Percentiles rank a stretch among this genome's conserved stretches.
These are phyloP conservation scores for Corchorus capsularis DNA, from an alignment of 345 rosid species.

Conservation along the genomic window DNA sequence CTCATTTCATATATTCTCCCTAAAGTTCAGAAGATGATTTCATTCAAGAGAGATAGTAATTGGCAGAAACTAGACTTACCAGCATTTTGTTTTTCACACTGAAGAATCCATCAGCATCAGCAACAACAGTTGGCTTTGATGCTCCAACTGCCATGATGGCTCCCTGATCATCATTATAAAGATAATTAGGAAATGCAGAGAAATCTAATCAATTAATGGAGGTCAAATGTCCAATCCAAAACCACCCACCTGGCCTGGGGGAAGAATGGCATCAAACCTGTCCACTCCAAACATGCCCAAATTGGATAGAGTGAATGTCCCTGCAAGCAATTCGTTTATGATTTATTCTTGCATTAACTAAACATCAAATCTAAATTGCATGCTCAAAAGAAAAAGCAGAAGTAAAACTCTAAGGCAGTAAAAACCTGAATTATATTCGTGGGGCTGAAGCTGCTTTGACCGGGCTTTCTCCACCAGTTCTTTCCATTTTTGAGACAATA, in stretches of 20 bases:
- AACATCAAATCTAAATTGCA: background rate
- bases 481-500: constrained; percentile 92
- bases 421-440: constrained; percentile 89
- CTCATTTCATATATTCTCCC: background rate
- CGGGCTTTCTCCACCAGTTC: constrained; percentile 92
- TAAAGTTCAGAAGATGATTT: background rate
- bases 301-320: constrained; percentile 92
- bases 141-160: constrained; percentile 99
- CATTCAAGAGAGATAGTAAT: background rate
- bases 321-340: constrained; percentile 40
- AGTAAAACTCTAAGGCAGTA: constrained; percentile 5
- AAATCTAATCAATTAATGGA: background rate
- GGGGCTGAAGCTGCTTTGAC: constrained; percentile 88
- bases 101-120: constrained; percentile 90
- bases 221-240: constrained; percentile 38
- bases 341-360: background rate
- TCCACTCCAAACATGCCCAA: constrained; percentile 97
- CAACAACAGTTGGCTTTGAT: constrained; percentile 86
- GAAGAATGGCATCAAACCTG: constrained; percentile 97
- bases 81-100: constrained; percentile 83
- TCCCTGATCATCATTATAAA: constrained; percentile 57
- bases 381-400: background rate
- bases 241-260: constrained; percentile 88
- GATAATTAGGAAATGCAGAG: constrained; percentile 11
- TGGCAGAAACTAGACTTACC: constrained; percentile 49